A percentile compares a stretch with the other conserved stretches of the same genome.
Conservation (phyloP, 208 protist species). For the Acanthamoeba lenticulata region DNA sequence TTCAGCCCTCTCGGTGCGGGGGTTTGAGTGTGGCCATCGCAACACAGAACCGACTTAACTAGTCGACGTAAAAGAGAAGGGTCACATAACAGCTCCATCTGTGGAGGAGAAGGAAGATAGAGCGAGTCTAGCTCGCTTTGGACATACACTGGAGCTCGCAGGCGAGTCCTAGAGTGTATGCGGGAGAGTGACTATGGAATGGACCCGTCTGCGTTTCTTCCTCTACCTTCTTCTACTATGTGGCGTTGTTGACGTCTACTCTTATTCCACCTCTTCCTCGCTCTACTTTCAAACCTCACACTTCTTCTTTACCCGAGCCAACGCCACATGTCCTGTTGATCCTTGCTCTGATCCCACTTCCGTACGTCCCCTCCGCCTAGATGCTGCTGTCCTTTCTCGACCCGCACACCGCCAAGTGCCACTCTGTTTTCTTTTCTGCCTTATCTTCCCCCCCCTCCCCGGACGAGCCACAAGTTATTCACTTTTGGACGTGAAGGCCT, state of each 20-base stretch:
- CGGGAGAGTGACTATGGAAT: conserved; percentile 14
- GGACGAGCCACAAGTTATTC: no score
- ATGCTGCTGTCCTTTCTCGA: no score
- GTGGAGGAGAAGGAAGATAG: background rate
- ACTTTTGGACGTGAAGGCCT: no score
- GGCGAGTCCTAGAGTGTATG: background rate
- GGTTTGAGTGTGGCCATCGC: no score
- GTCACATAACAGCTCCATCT: background rate
- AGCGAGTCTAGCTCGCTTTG: background rate
- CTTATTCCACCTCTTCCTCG: background rate
- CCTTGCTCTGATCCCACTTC: background rate
- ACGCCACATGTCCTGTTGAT: background rate
- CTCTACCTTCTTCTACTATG: background rate
- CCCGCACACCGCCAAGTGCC: no score
- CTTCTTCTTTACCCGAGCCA: background rate
- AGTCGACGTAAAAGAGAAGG: background rate
- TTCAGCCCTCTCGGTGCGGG: no score
- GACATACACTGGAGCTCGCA: background rate
- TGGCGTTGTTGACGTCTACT: background rate
- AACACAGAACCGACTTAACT: no score
- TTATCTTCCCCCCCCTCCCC: no score
- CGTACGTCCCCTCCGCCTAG: no score
- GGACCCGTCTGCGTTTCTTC: background rate
- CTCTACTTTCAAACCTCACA: background rate
- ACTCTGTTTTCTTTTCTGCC: background rate